A percentile compares a stretch with the other conserved stretches of the same genome.
These are phyloP conservation scores for Tripterygium wilfordii DNA, from an alignment of 177 flowering plant species.

Conservation along the genomic window DNA sequence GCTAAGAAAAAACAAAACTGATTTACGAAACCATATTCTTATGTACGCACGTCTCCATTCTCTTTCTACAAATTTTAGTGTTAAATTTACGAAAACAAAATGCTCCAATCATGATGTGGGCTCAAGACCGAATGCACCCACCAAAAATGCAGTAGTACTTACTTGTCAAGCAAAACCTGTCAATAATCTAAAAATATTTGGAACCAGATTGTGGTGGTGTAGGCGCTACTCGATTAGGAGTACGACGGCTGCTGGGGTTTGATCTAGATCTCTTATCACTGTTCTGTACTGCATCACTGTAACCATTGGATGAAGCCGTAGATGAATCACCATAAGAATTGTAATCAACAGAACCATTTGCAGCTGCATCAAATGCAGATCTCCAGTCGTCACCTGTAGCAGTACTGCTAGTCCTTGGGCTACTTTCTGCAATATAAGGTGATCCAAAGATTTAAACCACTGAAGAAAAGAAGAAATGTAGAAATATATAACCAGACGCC, in stretches of 20 bases:
- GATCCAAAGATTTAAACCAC: neutral
- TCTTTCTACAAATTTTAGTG: slow-evolving; percentile 8
- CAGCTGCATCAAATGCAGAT: slow-evolving; percentile 91
- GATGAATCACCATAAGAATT: slow-evolving; percentile 20
- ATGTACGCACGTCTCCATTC: slow-evolving; percentile 16
- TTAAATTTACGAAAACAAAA: slow-evolving; percentile 9
- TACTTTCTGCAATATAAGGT: slow-evolving; percentile 44
- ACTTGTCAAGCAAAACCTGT: neutral
- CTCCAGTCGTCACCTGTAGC: slow-evolving; percentile 88
- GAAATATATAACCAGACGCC: too few relatives aligned
- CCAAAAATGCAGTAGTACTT: slow-evolving; percentile 10
- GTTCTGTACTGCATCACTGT: slow-evolving; percentile 70
- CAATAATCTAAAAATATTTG: slow-evolving; percentile 20
- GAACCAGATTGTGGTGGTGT: slow-evolving; percentile 32
- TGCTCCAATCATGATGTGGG: slow-evolving; percentile 8
- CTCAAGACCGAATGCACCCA: slow-evolving; percentile 10
- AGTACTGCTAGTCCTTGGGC: slow-evolving; percentile 55
- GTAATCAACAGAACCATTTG: slow-evolving; percentile 55
- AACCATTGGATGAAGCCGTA: slow-evolving; percentile 51
- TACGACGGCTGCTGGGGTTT: slow-evolving; percentile 68
- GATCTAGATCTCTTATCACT: slow-evolving; percentile 47
- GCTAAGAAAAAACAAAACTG: too few relatives aligned
- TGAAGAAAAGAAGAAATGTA: neutral
- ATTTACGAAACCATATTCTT: too few relatives aligned
- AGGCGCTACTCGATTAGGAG: slow-evolving; percentile 63